Conservation (phyloP, 305 asterid species). For the Plantago lanceolata region DNA sequence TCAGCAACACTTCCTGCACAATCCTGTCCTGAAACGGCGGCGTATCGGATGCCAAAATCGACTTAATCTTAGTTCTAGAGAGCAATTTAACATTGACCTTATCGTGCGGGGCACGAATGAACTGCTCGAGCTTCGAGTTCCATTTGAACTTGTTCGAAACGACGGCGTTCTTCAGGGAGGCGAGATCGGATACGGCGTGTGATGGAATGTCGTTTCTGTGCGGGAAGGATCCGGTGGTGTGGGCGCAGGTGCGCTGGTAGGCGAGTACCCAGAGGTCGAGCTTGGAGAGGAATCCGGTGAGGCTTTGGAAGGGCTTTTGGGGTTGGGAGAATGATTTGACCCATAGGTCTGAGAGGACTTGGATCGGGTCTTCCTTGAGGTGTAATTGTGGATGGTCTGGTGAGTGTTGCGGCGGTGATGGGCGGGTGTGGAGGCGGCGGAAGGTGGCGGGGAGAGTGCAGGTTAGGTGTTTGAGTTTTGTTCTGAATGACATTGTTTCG, state of each 20-base stretch:
- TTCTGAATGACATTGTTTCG: slow-evolving; percentile 47
- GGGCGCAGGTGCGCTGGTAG: slow-evolving; percentile 87
- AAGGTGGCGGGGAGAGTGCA: slow-evolving; percentile 31
- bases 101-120: slow-evolving; percentile 61
- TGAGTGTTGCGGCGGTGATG: slow-evolving; percentile 26
- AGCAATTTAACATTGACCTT: slow-evolving; percentile 40
- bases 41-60: slow-evolving; percentile 41
- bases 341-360: slow-evolving; percentile 74
- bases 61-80: slow-evolving; percentile 50
- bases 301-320: slow-evolving; percentile 59
- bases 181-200: slow-evolving; percentile 46
- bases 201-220: slow-evolving; percentile 62
- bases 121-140: slow-evolving; percentile 54
- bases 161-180: slow-evolving; percentile 63
- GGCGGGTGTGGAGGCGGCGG: slow-evolving; percentile 38
- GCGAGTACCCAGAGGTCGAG: slow-evolving; percentile 91
- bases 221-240: slow-evolving; percentile 78
- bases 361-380: slow-evolving; percentile 73
- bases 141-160: slow-evolving; percentile 53
- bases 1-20: slow-evolving; percentile 75
- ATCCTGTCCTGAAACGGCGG: slow-evolving; percentile 74
- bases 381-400: slow-evolving; percentile 55
- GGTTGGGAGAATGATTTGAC: slow-evolving; percentile 72
- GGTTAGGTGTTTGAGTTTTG: slow-evolving; percentile 58
- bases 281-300: slow-evolving; percentile 80